Evolutionary conservation across 768 basidiomycete genomes (phyloP), one percentile per base, ranked within the genome.

Genomic region (Mycena epipterygia): DNA sequence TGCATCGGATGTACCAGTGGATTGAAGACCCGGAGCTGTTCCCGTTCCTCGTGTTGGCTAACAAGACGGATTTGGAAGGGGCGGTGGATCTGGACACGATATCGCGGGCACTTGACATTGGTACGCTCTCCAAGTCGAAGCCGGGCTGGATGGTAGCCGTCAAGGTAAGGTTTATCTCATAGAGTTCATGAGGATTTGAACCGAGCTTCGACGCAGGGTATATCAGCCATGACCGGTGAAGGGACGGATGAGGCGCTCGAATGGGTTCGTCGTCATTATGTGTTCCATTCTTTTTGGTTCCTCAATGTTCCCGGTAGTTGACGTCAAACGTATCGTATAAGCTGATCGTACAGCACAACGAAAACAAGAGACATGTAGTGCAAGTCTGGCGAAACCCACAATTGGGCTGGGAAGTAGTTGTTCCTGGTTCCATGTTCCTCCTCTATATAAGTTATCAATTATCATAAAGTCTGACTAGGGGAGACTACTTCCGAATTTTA

Each of bases 241-340:
- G 67, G 67, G 4, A 13, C 55, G 52, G 51, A 60, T 21, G 57
- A 67, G 16, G 51, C 33, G 48, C 58, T 67, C 13, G 19, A 60
- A 23, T 67, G 57, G 57, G 66, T 67, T 9, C 32, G 58, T 58
- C n/a, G n/a, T n/a, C n/a, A n/a, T n/a, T n/a, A n/a, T n/a, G n/a
- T n/a, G n/a, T n/a, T n/a, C n/a, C n/a, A n/a, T n/a, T n/a, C n/a
- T n/a, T n/a, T n/a, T n/a, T n/a, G n/a, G n/a, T n/a, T n/a, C n/a
- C n/a, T n/a, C n/a, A n/a, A n/a, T n/a, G n/a, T n/a, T n/a, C n/a
- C n/a, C n/a, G n/a, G 30, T 25, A 52, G 51, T 30, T 52, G 8
- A 30, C 21, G 51, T 29, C 9, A 2, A 52, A 52, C 30, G 51
- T 52, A 19, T 52, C 51, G 30, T 30, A 49, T 29, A 25, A 29